A percentile compares a stretch with the other conserved stretches of the same genome.
Evolutionary conservation across 129 eudicot genomes (phyloP).

Genomic region (Mikania micrantha): DNA sequence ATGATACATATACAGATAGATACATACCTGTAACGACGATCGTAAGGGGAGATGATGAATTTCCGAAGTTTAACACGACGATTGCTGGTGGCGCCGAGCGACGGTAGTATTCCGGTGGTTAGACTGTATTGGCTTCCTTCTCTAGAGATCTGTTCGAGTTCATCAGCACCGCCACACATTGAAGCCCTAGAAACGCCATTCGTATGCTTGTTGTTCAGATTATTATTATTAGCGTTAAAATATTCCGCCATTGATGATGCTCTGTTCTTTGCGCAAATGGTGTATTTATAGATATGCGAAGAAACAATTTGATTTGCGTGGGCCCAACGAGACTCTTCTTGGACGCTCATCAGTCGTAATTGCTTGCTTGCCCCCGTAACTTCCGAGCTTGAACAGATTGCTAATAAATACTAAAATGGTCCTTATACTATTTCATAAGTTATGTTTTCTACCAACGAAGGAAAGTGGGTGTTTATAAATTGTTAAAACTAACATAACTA

Average conservation of each 20-base stretch:
- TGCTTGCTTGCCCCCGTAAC: not conserved
- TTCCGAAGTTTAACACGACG: constrained; percentile 35
- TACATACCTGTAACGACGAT: constrained; percentile 55
- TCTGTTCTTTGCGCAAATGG: not conserved
- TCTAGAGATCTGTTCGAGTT: constrained; percentile 59
- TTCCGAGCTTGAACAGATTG: not conserved
- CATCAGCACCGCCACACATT: constrained; percentile 45
- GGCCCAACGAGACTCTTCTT: not conserved
- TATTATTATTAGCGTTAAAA: not conserved
- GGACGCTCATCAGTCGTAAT: not conserved
- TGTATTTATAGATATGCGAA: not conserved
- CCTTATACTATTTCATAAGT: not conserved
- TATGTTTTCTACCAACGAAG: no score
- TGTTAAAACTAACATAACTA: not conserved
- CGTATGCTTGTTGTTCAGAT: not conserved
- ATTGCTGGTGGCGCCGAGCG: constrained; percentile 46
- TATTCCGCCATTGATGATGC: constrained; percentile 16
- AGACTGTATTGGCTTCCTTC: constrained; percentile 64
- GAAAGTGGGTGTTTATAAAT: not conserved
- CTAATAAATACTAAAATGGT: not conserved
- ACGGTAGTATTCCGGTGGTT: constrained; percentile 42
- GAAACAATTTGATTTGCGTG: not conserved
- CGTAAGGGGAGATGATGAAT: constrained; percentile 50
- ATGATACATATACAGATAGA: not conserved
- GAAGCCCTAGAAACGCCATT: constrained; percentile 39